Base-by-base conservation (phyloP, 202 grass and related monocot species). In the Brachypodium distachyon region DNA sequence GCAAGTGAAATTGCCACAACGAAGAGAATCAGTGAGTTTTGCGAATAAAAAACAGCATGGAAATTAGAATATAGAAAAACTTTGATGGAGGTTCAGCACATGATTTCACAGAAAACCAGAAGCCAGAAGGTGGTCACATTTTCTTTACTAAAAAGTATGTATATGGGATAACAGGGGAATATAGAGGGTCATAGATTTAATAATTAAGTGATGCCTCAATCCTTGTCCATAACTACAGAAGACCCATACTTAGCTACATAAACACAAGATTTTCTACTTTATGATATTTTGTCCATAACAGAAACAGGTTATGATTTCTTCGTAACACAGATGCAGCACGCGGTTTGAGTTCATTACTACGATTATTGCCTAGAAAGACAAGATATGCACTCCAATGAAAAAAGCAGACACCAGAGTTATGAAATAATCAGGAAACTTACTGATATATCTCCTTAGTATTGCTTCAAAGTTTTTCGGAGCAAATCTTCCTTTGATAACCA, bases 401-500 rank as follows among this genome's bases (percentile, higher is more conserved):
- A 51, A 52, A 22, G 28, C 12, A 26, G 8, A 22, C 33, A 18
- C n/a, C 7, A 54, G 7, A 61, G 26, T 55, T 8, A 61, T 33
- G 16, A 41, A 61, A 25, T 3, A 75, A 7, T 53, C 38, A 77
- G 29, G 16, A 60, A 53, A 88, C 85, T 74, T 94, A 98, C 95
- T 98, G 64, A 98, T 85, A 42, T 98, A 98, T 92, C 95, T 88
- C 81, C 95, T 91, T 25, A 97, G 87, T 69, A 97, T 94, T 17
- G 91, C 95, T 80, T 94, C 91, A 23, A 97, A 97, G 85, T 97
- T 97, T 54, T 97, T 94, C 3, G 91, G 91, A 37, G 91, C 91
- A 77, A 97, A 97, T 77, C 95, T 87, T 80, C 95, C 95, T 80
- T 98, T 94, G 41, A 98, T 75, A 70, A 98, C 95, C 74, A 98